Evolutionary conservation across 345 rosid genomes (phyloP).

Genomic region (Euphorbia tirucalli): DNA sequence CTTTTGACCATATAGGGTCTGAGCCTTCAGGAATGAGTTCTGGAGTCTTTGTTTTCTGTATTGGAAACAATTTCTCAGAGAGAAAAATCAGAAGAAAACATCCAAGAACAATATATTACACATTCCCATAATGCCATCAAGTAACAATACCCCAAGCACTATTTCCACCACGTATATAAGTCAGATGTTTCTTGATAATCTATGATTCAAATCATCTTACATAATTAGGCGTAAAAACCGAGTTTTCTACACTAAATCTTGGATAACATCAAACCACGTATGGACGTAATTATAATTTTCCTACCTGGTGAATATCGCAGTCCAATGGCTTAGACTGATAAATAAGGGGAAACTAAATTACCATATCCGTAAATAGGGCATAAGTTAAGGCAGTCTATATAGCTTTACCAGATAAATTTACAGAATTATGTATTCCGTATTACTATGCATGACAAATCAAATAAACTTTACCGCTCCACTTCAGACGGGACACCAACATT

Average conservation of each 20-base stretch:
- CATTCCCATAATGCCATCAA: no score
- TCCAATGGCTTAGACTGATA: not conserved
- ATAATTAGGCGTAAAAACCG: not conserved
- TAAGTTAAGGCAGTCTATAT: not conserved
- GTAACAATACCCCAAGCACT: not conserved
- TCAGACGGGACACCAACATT: not conserved
- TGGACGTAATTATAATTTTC: no score
- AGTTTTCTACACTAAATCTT: not conserved
- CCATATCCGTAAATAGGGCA: not conserved
- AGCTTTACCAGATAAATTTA: not conserved
- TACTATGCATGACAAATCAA: no score
- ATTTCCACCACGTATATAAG: not conserved
- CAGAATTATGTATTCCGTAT: not conserved
- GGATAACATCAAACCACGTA: not conserved
- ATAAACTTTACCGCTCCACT: not conserved
- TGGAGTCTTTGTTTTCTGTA: constrained; percentile 79
- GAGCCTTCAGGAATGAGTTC: constrained; percentile 76
- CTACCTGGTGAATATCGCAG: not conserved
- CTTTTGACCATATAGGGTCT: constrained; percentile 68
- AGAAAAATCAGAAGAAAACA: constrained; percentile 8
- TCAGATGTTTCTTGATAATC: no score
- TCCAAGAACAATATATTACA: not conserved
- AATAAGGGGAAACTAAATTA: not conserved
- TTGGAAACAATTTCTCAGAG: not conserved
- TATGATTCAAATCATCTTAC: no score